Conservation (phyloP, 108 stramenopile species). For the Discostella stelligeroides region DNA sequence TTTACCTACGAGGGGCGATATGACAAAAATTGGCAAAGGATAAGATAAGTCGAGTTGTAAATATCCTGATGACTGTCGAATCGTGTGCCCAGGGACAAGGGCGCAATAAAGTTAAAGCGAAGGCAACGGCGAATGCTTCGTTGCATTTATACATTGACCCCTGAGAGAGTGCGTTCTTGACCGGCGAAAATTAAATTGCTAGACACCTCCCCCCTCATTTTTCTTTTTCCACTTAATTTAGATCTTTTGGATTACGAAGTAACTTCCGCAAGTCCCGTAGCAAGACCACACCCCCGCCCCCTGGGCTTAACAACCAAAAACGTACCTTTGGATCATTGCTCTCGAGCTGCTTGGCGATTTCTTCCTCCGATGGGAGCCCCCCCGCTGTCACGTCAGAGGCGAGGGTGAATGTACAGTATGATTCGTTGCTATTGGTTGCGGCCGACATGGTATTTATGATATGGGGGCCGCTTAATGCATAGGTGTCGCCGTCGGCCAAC, state of each 20-base stretch:
- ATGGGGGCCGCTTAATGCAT: background rate
- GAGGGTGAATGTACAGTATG: slow-evolving; percentile 96
- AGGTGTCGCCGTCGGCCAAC: no score
- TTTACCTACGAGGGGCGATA: slow-evolving; percentile 64
- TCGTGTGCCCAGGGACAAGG: no score
- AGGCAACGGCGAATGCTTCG: no score
- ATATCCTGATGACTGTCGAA: background rate
- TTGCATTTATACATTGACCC: no score
- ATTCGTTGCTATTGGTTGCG: slow-evolving; percentile 85
- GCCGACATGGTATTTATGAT: slow-evolving; percentile 56
- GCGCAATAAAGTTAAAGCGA: no score
- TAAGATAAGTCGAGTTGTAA: background rate
- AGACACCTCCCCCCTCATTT: no score
- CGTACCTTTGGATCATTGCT: slow-evolving; percentile 79
- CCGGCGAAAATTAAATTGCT: no score
- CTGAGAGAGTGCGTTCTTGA: no score
- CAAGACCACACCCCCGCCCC: slow-evolving; percentile 8
- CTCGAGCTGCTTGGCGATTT: slow-evolving; percentile 95
- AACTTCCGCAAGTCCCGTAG: background rate
- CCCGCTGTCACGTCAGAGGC: slow-evolving; percentile 90
- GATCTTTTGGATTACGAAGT: no score
- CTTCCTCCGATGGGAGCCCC: slow-evolving; percentile 90
- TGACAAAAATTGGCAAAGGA: background rate
- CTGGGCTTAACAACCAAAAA: slow-evolving; percentile 18
- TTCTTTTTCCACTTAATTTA: no score